Percentiles rank a stretch among this genome's conserved stretches.
phyloP scores from a whole-genome alignment of 2,329 filamentous ascomycete genomes.

The Amauroascus verrucosus region DNA sequence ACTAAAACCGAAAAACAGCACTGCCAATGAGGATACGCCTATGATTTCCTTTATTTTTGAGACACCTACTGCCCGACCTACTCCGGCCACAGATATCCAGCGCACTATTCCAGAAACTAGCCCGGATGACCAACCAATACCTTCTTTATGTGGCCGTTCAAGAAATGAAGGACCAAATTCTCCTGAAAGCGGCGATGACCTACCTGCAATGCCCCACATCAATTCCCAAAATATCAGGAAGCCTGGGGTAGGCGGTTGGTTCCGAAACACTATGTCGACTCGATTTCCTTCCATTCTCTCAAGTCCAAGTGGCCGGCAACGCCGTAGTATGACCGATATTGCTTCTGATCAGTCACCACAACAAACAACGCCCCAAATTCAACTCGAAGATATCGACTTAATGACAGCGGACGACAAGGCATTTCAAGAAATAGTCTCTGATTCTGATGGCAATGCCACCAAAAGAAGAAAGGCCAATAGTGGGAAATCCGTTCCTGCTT shows the following conservation, averaged over 20 bases:
- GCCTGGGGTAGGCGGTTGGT: not conserved
- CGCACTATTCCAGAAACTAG: slow-evolving; percentile 30
- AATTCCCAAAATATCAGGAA: slow-evolving; percentile 1
- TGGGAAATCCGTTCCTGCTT: slow-evolving; percentile 21
- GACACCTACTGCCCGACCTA: slow-evolving; percentile 27
- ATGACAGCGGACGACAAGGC: slow-evolving; percentile 33
- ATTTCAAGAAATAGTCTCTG: slow-evolving; percentile 28
- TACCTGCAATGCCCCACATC: slow-evolving; percentile 2
- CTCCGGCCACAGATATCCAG: slow-evolving; percentile 17
- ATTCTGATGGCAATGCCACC: slow-evolving; percentile 26
- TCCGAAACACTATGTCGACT: slow-evolving; percentile 6
- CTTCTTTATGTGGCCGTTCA: not conserved
- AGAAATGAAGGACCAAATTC: not conserved
- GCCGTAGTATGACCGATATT: slow-evolving; percentile 34
- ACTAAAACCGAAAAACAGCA: not conserved
- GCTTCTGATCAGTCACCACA: slow-evolving; percentile 34
- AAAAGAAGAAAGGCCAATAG: slow-evolving; percentile 31
- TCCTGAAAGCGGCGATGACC: slow-evolving; percentile 3
- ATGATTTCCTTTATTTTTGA: slow-evolving; percentile 33
- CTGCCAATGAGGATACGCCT: slow-evolving; percentile 26
- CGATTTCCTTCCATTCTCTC: slow-evolving; percentile 24
- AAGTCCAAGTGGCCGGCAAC: slow-evolving; percentile 31
- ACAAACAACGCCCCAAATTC: slow-evolving; percentile 19
- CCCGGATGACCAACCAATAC: slow-evolving; percentile 14
- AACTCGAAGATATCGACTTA: slow-evolving; percentile 25